These are phyloP conservation scores for Brassica incana DNA, from an alignment of 345 rosid genomes.

Conservation along the genomic window DNA sequence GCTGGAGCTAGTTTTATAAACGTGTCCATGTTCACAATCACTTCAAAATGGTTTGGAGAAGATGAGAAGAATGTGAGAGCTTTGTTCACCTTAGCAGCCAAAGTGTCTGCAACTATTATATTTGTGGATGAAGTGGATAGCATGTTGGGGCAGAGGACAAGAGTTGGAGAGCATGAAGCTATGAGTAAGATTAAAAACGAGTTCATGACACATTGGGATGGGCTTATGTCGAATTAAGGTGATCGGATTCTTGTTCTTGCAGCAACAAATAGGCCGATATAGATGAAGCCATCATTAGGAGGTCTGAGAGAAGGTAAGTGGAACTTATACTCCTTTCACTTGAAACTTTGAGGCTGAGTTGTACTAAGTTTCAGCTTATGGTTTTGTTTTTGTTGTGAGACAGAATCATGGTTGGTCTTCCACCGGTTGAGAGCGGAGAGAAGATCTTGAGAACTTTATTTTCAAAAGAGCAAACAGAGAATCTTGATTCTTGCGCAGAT, in stretches of 20 bases:
- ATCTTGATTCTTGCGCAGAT: conserved; percentile 78
- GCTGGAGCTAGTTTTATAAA: conserved; percentile 99
- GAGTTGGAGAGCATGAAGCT: conserved; percentile 97
- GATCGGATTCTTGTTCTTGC: conserved; percentile 96
- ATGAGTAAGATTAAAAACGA: conserved; percentile 90
- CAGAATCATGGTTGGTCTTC: conserved; percentile 98
- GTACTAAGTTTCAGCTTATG: conserved; percentile 17
- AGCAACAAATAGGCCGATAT: conserved; percentile 99
- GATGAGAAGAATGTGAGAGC: conserved; percentile 98
- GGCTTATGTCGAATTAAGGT: conserved; percentile 71
- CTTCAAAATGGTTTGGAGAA: conserved; percentile 99
- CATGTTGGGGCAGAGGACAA: conserved; percentile 95
- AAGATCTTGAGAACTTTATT: conserved; percentile 81
- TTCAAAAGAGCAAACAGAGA: conserved; percentile 76
- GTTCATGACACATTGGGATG: conserved; percentile 91
- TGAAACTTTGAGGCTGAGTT: background rate
- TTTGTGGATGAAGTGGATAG: conserved; percentile 99
- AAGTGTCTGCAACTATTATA: conserved; percentile 94
- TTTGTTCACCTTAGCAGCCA: conserved; percentile 85
- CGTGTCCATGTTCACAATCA: conserved; percentile 97
- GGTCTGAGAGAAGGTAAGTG: conserved; percentile 84
- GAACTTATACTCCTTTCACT: background rate
- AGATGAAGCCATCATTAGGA: conserved; percentile 98
- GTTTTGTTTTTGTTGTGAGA: conserved; percentile 30
- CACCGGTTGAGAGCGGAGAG: conserved; percentile 77